Base-by-base conservation (phyloP, 768 basidiomycete genomes). In the Naganishia onofrii region DNA sequence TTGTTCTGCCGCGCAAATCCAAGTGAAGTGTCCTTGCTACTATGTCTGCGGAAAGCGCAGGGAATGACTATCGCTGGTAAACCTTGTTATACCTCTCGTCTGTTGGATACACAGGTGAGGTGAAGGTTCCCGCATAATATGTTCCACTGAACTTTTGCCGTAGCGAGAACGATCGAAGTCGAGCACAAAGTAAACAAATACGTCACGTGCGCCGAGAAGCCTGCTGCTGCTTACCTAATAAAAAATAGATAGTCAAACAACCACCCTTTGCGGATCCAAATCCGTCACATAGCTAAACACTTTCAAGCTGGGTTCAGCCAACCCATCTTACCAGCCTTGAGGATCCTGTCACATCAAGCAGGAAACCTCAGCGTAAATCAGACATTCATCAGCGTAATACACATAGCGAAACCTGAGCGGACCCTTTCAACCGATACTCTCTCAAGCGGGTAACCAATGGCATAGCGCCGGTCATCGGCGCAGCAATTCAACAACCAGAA, bases 61-160 rank as follows among this genome's bases (percentile, higher is more conserved):
- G n/a, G n/a, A n/a, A n/a, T 36, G 34, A 12, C 4, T 36, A 36
- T 36, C 34, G 12, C 6, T 5, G 34, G 34, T 36, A 36, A 36
- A 36, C 34, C n/a, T n/a, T n/a, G n/a, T n/a, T n/a, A n/a, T n/a
- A n/a, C n/a, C n/a, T n/a, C n/a, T n/a, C n/a, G n/a, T n/a, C n/a
- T n/a, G n/a, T n/a, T n/a, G n/a, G n/a, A n/a, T n/a, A n/a, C n/a
- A n/a, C n/a, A n/a, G n/a, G n/a, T n/a, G n/a, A n/a, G n/a, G n/a
- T n/a, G n/a, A n/a, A n/a, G n/a, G n/a, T 5, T 12, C 34, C 31
- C 23, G 23, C 42, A 4, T 5, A 38, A 23, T 3, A 28, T 13
- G 42, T 29, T 63, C 38, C 46, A 51, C 48, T 51, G 48, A 51
- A 63, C 60, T 63, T 63, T 63, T 63, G 60, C 60, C 38, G 38